Base-by-base conservation (phyloP, 2,329 filamentous ascomycete genomes). In the Colletotrichum agaves region DNA sequence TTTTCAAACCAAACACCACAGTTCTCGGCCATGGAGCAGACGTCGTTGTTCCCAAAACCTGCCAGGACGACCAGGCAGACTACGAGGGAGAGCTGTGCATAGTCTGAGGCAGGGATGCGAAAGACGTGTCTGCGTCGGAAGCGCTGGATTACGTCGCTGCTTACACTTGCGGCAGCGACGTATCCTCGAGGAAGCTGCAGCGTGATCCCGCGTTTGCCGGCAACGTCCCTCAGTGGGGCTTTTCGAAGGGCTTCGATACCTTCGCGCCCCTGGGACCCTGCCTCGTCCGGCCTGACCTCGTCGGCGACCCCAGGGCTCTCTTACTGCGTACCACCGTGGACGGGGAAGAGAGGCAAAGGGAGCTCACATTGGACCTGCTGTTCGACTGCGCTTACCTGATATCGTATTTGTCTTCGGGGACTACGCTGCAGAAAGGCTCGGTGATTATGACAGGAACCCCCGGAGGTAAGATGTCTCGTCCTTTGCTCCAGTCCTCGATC, bases 211-310 rank as follows among this genome's bases (percentile, higher is more conserved):
- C 74, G 0, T 76, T 81, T 2, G 85, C 85, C 0, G 85, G 85
- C 0, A 79, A 76, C 0, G 83, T 88, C 0, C 86, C 85, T 0
- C 87, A 89, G 72, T 88, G 84, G 83, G 81, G 82, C 0, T 88
- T 87, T 69, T 82, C 79, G 15, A 88, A 88, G 70, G 83, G 85
- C 0, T 88, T 88, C 61, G 85, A 89, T 69, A 85, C 80, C 0
- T 88, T 80, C 69, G 83, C 84, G 0, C 87, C 86, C 0, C 63
- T 88, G 0, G 86, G 86, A 0, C 86, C 86, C 0, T 77, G 76
- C 41, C 74, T 88, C 1, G 83, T 88, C 0, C 75, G 76, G 1
- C 74, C 77, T 0, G 74, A 74, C 1, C 62, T 85, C 0, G 73
- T 88, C 0, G 72, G 75, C 0, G 81, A 85, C 58, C 84, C 84